Percentiles rank a stretch among this genome's conserved stretches.
Conservation (phyloP, 2,329 filamentous ascomycete genomes). For the Alternaria incomplexa region DNA sequence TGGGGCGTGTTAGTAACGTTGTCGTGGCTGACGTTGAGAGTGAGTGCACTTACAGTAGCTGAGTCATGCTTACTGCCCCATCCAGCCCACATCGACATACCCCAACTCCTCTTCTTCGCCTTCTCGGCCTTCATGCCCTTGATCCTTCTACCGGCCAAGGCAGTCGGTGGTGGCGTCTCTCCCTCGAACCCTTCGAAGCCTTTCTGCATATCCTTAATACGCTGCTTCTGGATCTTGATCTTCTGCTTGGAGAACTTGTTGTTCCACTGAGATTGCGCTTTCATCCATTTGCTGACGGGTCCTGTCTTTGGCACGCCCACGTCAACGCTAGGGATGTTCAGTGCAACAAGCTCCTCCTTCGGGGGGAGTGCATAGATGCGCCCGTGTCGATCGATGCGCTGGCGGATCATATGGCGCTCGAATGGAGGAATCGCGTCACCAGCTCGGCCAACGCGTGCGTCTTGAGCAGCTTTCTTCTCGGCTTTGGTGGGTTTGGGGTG, state of each 20-base stretch:
- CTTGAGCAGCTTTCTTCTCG: conserved; percentile 14
- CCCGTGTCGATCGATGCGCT: conserved; percentile 81
- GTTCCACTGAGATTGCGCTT: conserved; percentile 75
- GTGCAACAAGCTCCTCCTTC: conserved; percentile 67
- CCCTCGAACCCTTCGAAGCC: conserved; percentile 74
- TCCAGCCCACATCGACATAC: conserved; percentile 80
- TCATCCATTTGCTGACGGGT: conserved; percentile 84
- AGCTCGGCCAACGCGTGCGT: conserved; percentile 72
- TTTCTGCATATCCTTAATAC: conserved; percentile 72
- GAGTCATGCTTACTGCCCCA: conserved; percentile 93
- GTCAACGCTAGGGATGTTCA: conserved; percentile 68
- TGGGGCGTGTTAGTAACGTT: conserved; percentile 16
- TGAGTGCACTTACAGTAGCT: conserved; percentile 62
- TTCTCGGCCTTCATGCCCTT: conserved; percentile 56
- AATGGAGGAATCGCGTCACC: conserved; percentile 84
- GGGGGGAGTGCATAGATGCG: conserved; percentile 71
- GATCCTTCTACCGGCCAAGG: conserved; percentile 74
- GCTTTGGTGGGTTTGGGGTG: conserved; percentile 21
- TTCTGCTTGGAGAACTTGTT: conserved; percentile 72
- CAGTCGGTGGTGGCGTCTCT: conserved; percentile 82
- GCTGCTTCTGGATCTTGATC: conserved; percentile 73
- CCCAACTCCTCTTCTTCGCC: conserved; percentile 71
- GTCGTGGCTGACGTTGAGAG: background rate
- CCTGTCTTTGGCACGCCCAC: conserved; percentile 81
- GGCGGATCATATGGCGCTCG: conserved; percentile 86